These are phyloP conservation scores for Tylopilus sp. DNA, from an alignment of 1,284 basidiomycete genomes.

Conservation along the genomic window DNA sequence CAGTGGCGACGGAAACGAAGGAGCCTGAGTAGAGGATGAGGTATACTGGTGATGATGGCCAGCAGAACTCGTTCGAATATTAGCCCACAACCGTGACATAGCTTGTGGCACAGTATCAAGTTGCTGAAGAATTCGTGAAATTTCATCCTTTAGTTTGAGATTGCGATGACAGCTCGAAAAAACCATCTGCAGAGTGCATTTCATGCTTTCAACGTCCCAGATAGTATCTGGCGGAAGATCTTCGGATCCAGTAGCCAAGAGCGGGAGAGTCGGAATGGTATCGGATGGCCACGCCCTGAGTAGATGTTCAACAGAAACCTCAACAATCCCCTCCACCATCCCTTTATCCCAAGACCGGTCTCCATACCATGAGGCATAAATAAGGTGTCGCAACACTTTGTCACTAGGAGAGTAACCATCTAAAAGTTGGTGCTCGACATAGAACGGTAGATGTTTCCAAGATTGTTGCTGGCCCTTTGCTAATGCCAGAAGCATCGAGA, in stretches of 20 bases:
- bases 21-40: too few relatives aligned
- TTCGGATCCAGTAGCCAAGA: too few relatives aligned
- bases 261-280: neutral
- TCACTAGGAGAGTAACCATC: neutral
- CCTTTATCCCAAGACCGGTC: too few relatives aligned
- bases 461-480: neutral
- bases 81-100: too few relatives aligned
- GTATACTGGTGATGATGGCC: too few relatives aligned
- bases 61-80: too few relatives aligned
- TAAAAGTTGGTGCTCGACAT: neutral
- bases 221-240: neutral
- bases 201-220: neutral
- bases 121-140: neutral
- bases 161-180: neutral
- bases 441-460: neutral
- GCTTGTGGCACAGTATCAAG: too few relatives aligned
- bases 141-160: neutral
- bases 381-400: neutral
- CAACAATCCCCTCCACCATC: neutral
- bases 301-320: neutral
- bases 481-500: neutral
- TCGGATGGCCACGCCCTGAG: neutral
- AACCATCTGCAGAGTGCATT: neutral
- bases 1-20: too few relatives aligned
- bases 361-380: neutral